Evolutionary conservation across 2,329 filamentous ascomycete genomes (phyloP), one percentile per base, ranked within the genome.

Genomic region (Aspergillus unguis): DNA sequence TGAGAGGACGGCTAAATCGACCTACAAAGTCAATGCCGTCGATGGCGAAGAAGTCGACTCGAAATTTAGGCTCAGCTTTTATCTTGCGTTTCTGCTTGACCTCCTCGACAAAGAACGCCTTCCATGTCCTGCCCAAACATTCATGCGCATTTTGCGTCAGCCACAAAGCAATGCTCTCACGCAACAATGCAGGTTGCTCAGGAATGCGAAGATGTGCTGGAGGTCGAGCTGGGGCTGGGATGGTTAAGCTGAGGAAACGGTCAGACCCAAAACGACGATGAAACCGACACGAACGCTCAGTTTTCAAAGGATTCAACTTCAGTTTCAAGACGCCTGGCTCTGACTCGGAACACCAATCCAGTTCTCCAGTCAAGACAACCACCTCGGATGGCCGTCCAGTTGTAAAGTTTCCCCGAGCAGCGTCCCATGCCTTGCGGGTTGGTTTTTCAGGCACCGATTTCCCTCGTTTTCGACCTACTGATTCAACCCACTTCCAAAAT

Each of bases 251-350:
- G 10, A 77, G 59, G 52, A 78, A 78, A 29, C 76, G 65, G 62
- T 77, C 75, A 4, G 71, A 71, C 4, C 76, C 76, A 57, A 76
- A 78, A 29, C 72, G 70, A 23, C 76, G 68, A 44, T 73, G 67
- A 32, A 79, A 73, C 1, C 76, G 74, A 62, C 74, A 76, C 8
- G 72, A 71, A 44, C 65, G 50, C 23, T 78, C 75, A 4, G 68
- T 56, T 45, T 71, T 73, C 1, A 77, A 58, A 0, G 75, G 69
- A 26, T 74, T 73, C 26, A 77, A 58, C 10, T 50, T 67, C 29
- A 78, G 55, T 35, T 69, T 69, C 32, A 77, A 66, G 5, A 73
- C 62, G 0, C 71, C 67, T 3, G 60, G 49, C 37, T 72, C 65
- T 3, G 56, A 48, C 33, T 65, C 55, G 6, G 61, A 50, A 41